Conservation (phyloP, 352 stramenopile genomes). For the Pythium phragmitis region DNA sequence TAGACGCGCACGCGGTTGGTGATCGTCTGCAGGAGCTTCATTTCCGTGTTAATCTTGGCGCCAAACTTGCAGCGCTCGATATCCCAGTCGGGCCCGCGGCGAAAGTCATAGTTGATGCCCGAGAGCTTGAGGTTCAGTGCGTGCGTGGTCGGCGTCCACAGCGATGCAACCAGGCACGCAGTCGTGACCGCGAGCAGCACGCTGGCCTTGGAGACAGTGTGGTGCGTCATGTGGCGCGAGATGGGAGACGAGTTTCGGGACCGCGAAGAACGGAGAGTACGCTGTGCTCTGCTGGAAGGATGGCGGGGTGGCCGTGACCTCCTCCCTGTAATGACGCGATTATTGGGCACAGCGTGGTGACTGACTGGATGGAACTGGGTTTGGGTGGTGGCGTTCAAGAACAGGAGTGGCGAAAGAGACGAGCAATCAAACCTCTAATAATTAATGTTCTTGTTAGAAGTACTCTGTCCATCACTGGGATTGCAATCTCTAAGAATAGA, state of each 20-base stretch:
- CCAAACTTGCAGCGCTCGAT: constrained; percentile 62
- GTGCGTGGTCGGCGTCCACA: constrained; percentile 28
- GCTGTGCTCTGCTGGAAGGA: not conserved
- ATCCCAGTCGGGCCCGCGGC: constrained; percentile 76
- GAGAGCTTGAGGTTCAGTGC: constrained; percentile 77
- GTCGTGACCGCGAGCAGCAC: constrained; percentile 10
- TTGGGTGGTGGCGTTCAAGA: not conserved
- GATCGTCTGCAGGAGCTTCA: constrained; percentile 56
- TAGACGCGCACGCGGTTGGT: constrained; percentile 80
- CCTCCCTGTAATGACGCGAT: not conserved
- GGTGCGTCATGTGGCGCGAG: constrained; percentile 5
- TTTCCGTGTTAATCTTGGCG: constrained; percentile 48
- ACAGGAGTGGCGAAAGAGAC: not conserved
- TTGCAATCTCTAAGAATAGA: not conserved
- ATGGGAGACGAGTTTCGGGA: not conserved
- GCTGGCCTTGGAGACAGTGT: not conserved
- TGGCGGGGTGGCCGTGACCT: not conserved
- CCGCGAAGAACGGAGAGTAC: not conserved
- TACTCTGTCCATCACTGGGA: not conserved
- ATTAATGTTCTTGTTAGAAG: not conserved
- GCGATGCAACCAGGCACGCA: constrained; percentile 27
- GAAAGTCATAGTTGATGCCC: constrained; percentile 84
- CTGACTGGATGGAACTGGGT: not conserved
- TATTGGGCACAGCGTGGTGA: not conserved
- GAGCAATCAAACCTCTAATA: not conserved